Conservation (phyloP, 2,329 filamentous ascomycete genomes). For the Alternaria postmessia region DNA sequence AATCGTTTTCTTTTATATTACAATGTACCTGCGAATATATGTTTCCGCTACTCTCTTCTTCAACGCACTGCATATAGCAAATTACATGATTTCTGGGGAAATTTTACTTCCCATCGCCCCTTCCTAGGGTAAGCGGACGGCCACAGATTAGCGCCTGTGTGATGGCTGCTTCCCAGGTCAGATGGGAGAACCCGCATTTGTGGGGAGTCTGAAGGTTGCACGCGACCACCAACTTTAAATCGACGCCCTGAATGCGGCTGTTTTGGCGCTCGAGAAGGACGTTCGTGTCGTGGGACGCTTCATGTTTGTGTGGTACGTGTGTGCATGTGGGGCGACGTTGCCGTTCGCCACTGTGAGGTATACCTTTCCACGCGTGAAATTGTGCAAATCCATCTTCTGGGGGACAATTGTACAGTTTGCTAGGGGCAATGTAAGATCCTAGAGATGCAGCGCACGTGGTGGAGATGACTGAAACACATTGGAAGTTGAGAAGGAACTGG, state of each 20-base stretch:
- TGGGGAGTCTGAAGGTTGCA: neutral
- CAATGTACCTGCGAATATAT: too few relatives aligned
- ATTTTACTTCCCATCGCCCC: neutral
- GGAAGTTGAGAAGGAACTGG: neutral
- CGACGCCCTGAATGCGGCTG: neutral
- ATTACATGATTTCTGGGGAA: neutral
- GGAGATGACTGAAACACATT: neutral
- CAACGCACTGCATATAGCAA: too few relatives aligned
- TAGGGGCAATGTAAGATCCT: neutral
- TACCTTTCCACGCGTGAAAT: neutral
- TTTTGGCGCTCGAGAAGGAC: neutral
- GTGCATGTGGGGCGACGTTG: neutral
- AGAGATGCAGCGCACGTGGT: neutral
- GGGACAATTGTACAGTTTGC: neutral
- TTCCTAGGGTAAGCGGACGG: neutral
- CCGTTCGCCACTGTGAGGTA: neutral
- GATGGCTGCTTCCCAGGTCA: neutral
- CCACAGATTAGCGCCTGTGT: neutral
- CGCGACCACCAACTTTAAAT: slow-evolving; percentile 1
- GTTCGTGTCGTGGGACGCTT: neutral
- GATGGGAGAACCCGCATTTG: neutral
- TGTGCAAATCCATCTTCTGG: neutral
- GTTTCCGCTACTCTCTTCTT: too few relatives aligned
- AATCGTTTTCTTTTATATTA: too few relatives aligned
- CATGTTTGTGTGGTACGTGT: neutral